A percentile compares a stretch with the other conserved stretches of the same genome.
These are phyloP conservation scores for Fistulina hepatica DNA, from an alignment of 1,284 basidiomycete genomes.

Conservation along the genomic window DNA sequence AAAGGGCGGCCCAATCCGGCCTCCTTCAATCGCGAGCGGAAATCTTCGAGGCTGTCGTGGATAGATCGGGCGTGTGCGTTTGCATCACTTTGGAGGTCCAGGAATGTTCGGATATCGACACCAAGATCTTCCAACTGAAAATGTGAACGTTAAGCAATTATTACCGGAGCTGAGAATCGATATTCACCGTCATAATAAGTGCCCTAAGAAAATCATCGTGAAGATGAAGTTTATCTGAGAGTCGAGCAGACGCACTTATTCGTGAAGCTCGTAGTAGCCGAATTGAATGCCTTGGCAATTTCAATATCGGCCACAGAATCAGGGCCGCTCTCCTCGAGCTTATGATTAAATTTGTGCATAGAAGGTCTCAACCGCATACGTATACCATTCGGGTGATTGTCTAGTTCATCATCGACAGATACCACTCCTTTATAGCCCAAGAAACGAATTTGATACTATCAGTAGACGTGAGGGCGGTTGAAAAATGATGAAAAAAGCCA, in stretches of 20 bases:
- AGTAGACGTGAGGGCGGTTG: slow-evolving; percentile 4
- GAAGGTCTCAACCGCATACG: slow-evolving; percentile 54
- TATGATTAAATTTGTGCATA: slow-evolving; percentile 65
- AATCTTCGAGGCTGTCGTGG: slow-evolving; percentile 37
- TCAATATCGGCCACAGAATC: slow-evolving; percentile 64
- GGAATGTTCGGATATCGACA: slow-evolving; percentile 41
- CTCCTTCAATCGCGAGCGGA: slow-evolving; percentile 34
- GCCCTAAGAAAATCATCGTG: slow-evolving; percentile 29
- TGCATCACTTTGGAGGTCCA: slow-evolving; percentile 42
- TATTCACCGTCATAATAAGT: slow-evolving; percentile 48
- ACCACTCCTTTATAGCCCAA: slow-evolving; percentile 72
- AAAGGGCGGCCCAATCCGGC: slow-evolving; percentile 45
- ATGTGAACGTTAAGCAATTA: neutral
- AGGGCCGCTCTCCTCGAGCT: slow-evolving; percentile 30
- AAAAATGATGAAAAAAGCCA: slow-evolving; percentile 2
- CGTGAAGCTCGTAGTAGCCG: slow-evolving; percentile 46
- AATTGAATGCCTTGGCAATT: slow-evolving; percentile 52
- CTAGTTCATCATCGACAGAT: slow-evolving; percentile 45
- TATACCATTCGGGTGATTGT: slow-evolving; percentile 27
- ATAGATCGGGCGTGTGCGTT: slow-evolving; percentile 44
- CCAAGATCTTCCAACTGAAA: slow-evolving; percentile 48
- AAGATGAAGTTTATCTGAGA: neutral
- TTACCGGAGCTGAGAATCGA: neutral
- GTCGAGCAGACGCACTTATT: slow-evolving; percentile 38
- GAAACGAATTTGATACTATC: slow-evolving; percentile 65